Evolutionary conservation across 306 rosid genomes (phyloP), one percentile per base, ranked within the genome.

Genomic region (Phaseolus lunatus): DNA sequence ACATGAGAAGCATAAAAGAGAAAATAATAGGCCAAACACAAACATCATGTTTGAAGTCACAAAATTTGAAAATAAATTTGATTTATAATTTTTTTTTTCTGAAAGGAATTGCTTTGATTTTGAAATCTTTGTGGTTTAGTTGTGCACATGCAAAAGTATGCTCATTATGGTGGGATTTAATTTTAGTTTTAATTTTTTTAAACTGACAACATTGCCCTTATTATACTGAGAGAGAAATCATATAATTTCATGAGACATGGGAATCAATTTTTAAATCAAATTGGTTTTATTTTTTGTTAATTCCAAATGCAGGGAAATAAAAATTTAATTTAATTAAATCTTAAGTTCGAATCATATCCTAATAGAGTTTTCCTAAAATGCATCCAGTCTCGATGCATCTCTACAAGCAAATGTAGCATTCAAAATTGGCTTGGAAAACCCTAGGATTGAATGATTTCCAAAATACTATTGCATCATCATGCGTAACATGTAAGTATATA

Each of bases 121-220:
- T 54, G 53, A 54, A 52, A 49, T 31, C 16, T 31, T 31, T 31
- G 33, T 52, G 10, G 29, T 5, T 31, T 15, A 7, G 62, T 18
- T 33, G 65, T 12, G 39, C 7, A 56, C 54, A 53, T 22, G 52
- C 50, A 72, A 5, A 54, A 33, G 35, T 54, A 23, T 26, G 59
- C 77, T 72, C 66, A 72, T 64, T 33, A n/a, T 64, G 4, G 33
- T 37, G 67, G 77, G 33, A 72, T 72, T 56, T 19, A 22, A 37
- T 53, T 54, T 20, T 19, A 35, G 65, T 37, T 54, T 71, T 12
- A 20, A 11, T n/a, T 72, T 37, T 12, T 39, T 33, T 19, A 19
- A 50, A 52, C 3, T 35, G 18, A 53, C 15, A 72, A 53, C 18
- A 33, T 22, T 14, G 12, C 7, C 9, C 63, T 71, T 35, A 12